Evolutionary conservation across 2,329 filamentous ascomycete genomes (phyloP).

Genomic region (Diplodia intermedia): DNA sequence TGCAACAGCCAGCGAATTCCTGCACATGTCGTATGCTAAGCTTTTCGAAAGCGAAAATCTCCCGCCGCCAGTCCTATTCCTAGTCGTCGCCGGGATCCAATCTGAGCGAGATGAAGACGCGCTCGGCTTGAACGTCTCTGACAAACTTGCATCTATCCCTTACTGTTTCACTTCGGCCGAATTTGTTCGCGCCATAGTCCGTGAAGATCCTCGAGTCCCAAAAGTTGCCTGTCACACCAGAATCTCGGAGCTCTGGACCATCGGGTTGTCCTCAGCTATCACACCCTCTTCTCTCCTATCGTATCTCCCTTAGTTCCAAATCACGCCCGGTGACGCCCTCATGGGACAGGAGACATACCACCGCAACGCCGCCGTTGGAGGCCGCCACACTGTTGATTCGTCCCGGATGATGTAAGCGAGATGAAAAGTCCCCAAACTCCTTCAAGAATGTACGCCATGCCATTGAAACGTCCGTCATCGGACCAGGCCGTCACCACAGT

Average conservation of each 20-base stretch:
- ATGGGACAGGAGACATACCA: neutral
- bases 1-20: neutral
- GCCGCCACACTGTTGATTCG: neutral
- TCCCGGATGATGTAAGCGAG: conserved; percentile 2
- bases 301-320: neutral
- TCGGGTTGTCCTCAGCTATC: neutral
- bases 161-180: neutral
- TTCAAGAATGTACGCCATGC: conserved; percentile 20
- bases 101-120: neutral
- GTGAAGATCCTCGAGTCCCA: neutral
- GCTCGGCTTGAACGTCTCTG: neutral
- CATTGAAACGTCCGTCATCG: neutral
- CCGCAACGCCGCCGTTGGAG: neutral
- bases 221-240: neutral
- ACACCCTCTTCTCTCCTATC: neutral
- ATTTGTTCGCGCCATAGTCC: neutral
- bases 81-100: neutral
- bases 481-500: neutral
- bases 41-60: neutral
- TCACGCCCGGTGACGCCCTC: too few species aligned
- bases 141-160: neutral
- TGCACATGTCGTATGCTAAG: neutral
- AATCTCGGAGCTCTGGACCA: neutral
- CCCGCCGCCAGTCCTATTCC: neutral
- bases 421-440: neutral